Conservation (phyloP, 345 rosid species). For the Euphorbia tirucalli region DNA sequence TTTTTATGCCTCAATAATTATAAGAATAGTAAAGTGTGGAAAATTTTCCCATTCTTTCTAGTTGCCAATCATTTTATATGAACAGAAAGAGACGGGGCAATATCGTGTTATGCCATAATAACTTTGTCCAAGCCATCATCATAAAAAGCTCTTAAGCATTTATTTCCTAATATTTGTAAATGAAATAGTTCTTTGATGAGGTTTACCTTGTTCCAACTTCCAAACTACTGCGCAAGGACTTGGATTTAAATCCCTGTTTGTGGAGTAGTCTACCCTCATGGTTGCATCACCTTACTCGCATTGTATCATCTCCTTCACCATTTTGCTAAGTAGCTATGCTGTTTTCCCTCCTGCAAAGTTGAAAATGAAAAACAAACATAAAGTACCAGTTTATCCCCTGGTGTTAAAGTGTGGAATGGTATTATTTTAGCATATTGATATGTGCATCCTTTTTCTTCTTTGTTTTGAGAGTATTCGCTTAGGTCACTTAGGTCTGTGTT, state of each 20-base stretch:
- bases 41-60: not conserved
- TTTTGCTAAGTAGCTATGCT: not conserved
- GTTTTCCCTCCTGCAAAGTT: too few species aligned
- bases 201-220: not conserved
- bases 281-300: not conserved
- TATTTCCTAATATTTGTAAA: not conserved
- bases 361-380: too few species aligned
- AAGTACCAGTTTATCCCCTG: too few species aligned
- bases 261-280: not conserved
- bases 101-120: not conserved
- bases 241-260: not conserved
- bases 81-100: not conserved
- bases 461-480: not conserved
- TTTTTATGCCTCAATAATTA: constrained; percentile 3
- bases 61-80: not conserved
- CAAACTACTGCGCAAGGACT: not conserved
- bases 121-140: not conserved
- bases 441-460: not conserved
- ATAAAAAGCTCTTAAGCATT: not conserved
- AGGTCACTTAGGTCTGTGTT: too few species aligned
- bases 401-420: too few species aligned
- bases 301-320: not conserved
- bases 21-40: not conserved
- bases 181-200: not conserved
- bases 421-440: not conserved